Evolutionary conservation across 257 asterid species (phyloP).

Genomic region (Nicotiana undulata): DNA sequence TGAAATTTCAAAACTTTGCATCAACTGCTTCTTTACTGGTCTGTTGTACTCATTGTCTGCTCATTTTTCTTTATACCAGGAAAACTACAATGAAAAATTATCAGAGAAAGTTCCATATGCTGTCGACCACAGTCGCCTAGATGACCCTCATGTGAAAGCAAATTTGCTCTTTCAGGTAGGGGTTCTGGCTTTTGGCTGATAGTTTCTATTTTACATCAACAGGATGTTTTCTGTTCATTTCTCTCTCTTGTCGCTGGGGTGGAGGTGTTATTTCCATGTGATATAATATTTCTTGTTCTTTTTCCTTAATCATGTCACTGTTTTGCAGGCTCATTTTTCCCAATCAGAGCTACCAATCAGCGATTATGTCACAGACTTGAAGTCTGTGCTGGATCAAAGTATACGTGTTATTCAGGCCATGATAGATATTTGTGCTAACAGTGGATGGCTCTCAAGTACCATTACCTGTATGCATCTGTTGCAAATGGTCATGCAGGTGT

Average conservation of each 20-base stretch:
- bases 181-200: constrained; percentile 11
- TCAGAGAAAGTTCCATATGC: constrained; percentile 58
- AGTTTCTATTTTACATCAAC: neutral
- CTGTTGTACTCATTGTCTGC: neutral
- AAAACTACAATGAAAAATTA: constrained; percentile 68
- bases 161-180: constrained; percentile 91
- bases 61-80: constrained; percentile 31
- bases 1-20: neutral
- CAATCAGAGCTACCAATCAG: constrained; percentile 74
- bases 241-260: neutral
- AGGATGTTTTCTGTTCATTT: neutral
- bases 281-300: constrained; percentile 3
- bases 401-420: constrained; percentile 94
- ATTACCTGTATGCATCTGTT: constrained; percentile 81
- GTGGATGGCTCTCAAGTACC: constrained; percentile 96
- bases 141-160: constrained; percentile 97
- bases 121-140: constrained; percentile 82
- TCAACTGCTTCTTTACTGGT: constrained; percentile 1
- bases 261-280: neutral
- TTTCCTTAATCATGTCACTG: constrained; percentile 13
- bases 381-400: constrained; percentile 95
- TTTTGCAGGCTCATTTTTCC: constrained; percentile 86
- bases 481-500: constrained; percentile 99
- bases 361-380: constrained; percentile 87
- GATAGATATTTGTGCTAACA: constrained; percentile 97